Evolutionary conservation across 306 rosid species (phyloP).

Genomic region (Acacia acuminata): DNA sequence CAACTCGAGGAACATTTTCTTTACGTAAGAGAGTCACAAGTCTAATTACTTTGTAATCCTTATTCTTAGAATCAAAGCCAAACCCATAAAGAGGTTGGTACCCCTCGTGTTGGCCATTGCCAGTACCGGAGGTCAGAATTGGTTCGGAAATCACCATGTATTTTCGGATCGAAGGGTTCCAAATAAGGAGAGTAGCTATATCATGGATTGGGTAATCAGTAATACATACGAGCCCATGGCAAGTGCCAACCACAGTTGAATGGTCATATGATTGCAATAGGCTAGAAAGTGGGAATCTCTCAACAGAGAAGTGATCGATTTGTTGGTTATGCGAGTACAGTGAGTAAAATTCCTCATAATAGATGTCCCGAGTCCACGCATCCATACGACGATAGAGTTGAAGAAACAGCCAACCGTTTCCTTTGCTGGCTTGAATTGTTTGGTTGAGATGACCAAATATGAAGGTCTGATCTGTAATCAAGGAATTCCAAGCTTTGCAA

Average conservation of each 20-base stretch:
- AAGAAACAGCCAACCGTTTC: background rate
- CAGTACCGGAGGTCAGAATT: no score
- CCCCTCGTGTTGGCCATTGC: background rate
- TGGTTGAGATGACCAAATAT: no score
- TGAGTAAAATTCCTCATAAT: background rate
- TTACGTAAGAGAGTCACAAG: no score
- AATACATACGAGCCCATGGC: background rate
- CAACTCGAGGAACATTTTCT: no score
- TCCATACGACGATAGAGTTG: background rate
- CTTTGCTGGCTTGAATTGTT: no score
- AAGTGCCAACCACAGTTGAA: background rate
- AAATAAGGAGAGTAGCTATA: background rate
- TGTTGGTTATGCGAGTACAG: background rate
- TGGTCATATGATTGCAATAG: background rate
- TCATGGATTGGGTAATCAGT: background rate
- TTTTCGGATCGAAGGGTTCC: background rate
- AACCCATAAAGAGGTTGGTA: background rate
- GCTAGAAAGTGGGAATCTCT: background rate
- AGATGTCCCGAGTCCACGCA: no score
- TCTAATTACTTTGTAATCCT: background rate
- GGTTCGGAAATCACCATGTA: background rate
- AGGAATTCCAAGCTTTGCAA: background rate
- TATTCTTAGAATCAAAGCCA: background rate
- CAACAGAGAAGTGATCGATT: background rate
- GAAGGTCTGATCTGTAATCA: no score